Base-by-base conservation (phyloP, 2,329 filamentous ascomycete genomes). In the Elsinoe necatrix region DNA sequence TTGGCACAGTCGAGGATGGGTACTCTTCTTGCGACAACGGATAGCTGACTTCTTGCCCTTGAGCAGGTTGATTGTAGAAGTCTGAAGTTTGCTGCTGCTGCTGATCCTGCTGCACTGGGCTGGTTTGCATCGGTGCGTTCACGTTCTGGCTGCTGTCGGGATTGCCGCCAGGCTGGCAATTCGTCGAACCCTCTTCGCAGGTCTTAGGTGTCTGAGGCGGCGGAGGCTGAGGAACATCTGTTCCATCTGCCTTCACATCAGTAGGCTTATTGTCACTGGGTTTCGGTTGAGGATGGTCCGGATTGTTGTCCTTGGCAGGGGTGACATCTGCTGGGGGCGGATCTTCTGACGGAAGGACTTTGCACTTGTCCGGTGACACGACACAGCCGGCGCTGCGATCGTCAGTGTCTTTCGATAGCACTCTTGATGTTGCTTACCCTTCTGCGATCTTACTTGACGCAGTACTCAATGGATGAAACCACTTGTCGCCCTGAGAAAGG, bases 371-470 rank as follows among this genome's bases (percentile, higher is more conserved):
- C n/a, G 29, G n/a, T 16, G 23, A 29, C 12, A 48, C 43, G 12
- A 48, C 43, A 31, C 43, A 48, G 12, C 43, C 43, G 3, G 43
- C 43, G 1, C 43, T 48, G 43, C n/a, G n/a, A 16, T 12, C 2
- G 12, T 48, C 16, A 48, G 43, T n/a, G n/a, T 43, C 12, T 23
- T 6, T 1, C 11, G 1, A 31, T 48, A 9, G 7, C 3, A 16
- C 6, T 3, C 4, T 4, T 29, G 43, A 16, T 4, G 11, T 3
- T 43, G 41, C 23, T 48, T 16, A 48, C 43, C 43, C 27, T 48
- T 48, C 43, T n/a, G 43, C 43, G 31, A 48, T 48, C 43, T 48
- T 48, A 23, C 43, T 48, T 6, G 43, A 48, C 7, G 43, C 43
- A 23, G n/a, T 29, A 12, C 11, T 31, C 23, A 48, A 31, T 8